Conservation (phyloP, 352 stramenopile genomes). For the Globisporangium barbulae region DNA sequence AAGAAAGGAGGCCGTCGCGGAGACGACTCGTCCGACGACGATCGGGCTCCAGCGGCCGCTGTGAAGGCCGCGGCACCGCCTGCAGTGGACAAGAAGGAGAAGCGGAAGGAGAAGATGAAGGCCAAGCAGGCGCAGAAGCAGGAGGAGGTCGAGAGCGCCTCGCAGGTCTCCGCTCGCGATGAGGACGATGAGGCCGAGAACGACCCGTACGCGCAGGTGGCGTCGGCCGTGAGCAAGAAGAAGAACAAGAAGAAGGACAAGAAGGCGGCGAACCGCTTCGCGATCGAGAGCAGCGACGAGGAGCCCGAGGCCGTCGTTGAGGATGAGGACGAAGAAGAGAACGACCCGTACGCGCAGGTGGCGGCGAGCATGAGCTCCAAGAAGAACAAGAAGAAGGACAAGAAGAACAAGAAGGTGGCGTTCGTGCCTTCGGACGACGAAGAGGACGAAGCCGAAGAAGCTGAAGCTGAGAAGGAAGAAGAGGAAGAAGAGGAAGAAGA, state of each 20-base stretch:
- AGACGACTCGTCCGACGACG: conserved; percentile 76
- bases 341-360: conserved; percentile 32
- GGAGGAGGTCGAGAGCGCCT: conserved; percentile 41
- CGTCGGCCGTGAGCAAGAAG: conserved; percentile 53
- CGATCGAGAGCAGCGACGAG: conserved; percentile 35
- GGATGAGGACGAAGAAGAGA: conserved; percentile 28
- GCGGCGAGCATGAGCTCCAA: conserved; percentile 41
- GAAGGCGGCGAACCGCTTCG: conserved; percentile 22
- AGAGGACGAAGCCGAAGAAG: conserved; percentile 35
- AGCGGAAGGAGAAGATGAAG: conserved; percentile 78
- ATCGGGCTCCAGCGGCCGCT: conserved; percentile 25
- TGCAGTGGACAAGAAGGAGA: conserved; percentile 66
- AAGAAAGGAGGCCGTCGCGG: conserved; percentile 74
- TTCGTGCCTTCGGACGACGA: conserved; percentile 43
- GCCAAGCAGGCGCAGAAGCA: conserved; percentile 53
- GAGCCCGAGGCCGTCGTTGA: conserved; percentile 24
- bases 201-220: conserved; percentile 59
- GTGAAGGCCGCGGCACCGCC: conserved; percentile 18
- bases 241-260: conserved; percentile 69
- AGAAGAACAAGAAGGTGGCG: conserved; percentile 43
- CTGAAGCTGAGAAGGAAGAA: conserved; percentile 12
- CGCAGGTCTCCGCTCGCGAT: conserved; percentile 19
- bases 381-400: conserved; percentile 56
- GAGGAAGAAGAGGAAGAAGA: conserved; percentile 29
- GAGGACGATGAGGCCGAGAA: conserved; percentile 34